Evolutionary conservation across 2,329 filamentous ascomycete species (phyloP).

Genomic region (Colletotrichum cereale): DNA sequence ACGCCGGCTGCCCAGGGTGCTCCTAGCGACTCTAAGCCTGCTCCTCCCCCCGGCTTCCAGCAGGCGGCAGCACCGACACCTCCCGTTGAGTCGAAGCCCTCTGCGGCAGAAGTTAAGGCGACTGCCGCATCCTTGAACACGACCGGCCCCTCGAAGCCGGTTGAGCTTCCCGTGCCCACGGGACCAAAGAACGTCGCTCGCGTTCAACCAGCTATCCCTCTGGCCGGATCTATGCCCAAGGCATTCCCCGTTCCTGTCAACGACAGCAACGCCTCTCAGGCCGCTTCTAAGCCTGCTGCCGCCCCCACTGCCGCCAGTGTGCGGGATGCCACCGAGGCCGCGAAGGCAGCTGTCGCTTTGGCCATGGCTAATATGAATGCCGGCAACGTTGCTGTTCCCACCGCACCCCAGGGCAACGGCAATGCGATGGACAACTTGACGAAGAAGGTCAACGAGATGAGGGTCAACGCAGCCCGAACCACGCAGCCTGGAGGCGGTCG

Average conservation of each 20-base stretch:
- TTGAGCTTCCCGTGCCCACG: conserved; percentile 57
- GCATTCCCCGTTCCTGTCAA: conserved; percentile 32
- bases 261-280: conserved; percentile 45
- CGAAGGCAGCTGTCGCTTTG: conserved; percentile 81
- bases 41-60: conserved; percentile 42
- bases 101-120: conserved; percentile 64
- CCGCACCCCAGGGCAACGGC: conserved; percentile 47
- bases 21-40: conserved; percentile 34
- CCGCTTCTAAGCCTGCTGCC: conserved; percentile 45
- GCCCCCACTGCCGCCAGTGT: conserved; percentile 55
- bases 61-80: conserved; percentile 68
- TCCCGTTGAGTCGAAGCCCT: conserved; percentile 77
- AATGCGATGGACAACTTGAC: conserved; percentile 77
- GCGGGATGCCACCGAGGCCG: conserved; percentile 78
- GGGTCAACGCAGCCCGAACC: conserved; percentile 67
- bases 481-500: conserved; percentile 54
- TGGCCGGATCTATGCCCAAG: conserved; percentile 59
- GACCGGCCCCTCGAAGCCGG: conserved; percentile 50
- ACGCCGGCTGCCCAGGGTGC: conserved; percentile 55
- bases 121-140: conserved; percentile 64
- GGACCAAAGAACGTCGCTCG: conserved; percentile 63
- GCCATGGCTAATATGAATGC: conserved; percentile 79
- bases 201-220: conserved; percentile 75
- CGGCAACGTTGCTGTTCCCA: conserved; percentile 47
- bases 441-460: conserved; percentile 83